Base-by-base conservation (phyloP, 441 rosid genomes). In the Syzygium malaccense region DNA sequence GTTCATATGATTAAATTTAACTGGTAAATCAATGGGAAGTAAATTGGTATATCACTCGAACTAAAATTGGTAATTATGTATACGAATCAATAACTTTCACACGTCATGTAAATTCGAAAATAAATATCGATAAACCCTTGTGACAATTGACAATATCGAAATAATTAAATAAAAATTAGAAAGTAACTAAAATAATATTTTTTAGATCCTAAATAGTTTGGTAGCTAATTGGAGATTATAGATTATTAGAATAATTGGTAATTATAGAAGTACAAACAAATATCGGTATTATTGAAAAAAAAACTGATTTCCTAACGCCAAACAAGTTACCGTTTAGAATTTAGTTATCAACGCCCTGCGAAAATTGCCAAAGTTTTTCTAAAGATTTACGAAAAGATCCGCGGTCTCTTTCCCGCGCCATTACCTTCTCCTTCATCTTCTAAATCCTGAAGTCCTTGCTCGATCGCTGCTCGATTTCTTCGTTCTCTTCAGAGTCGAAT, bases 381-480 rank as follows among this genome's bases (percentile, higher is more conserved):
- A 14, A 28, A 60, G 68, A 60, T 64, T 30, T 30, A 66, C 41
- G 41, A 57, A 57, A 25, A 11, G n/a, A 71, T 37, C 0, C 6
- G 4, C 13, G 9, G 51, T 37, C 45, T 37, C 45, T 37, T 71
- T 71, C 49, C n/a, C 51, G 15, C n/a, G 80, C 23, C 51, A 6
- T 28, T 71, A 37, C 49, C 49, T 71, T 71, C 51, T 71, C 80
- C 80, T 45, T 37, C 83, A 41, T 75, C 83, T 37, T 75, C 83
- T 23, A 37, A 75, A 37, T 12, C 28, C 83, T 23, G 12, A 3
- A 6, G 6, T 41, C 51, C n/a, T 60, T 68, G 49, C 80, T 37
- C 0, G 15, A 37, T 0, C 49, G 28, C 80, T 0, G 0, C 51
- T 75, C 14, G n/a, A 41, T 20, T 75, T 37, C 2, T 15, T 41